These are phyloP conservation scores for Pleurozium schreberi DNA, from an alignment of 225 moss, liverwort and hornwort species.

Conservation along the genomic window DNA sequence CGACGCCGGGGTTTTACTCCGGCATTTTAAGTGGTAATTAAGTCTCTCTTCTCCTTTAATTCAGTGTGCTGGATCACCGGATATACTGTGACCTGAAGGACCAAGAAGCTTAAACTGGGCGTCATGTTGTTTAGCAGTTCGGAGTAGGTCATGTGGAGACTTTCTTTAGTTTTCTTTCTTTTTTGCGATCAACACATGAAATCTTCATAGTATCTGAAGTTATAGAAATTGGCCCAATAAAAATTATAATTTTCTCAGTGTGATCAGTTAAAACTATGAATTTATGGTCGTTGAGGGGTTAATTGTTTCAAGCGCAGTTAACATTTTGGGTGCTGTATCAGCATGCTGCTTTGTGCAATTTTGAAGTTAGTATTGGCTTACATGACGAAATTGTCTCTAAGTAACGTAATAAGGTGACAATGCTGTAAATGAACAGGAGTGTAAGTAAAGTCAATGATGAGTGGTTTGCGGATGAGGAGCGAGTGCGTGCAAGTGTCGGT, in stretches of 20 bases:
- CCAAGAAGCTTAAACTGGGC: neutral
- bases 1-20: slow-evolving; percentile 81
- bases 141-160: neutral
- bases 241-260: neutral
- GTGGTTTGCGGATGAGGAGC: slow-evolving; percentile 93
- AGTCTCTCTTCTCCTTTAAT: neutral
- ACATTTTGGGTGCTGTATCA: neutral
- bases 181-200: neutral
- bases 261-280: neutral
- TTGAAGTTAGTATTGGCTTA: neutral
- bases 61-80: neutral
- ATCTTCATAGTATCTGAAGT: neutral
- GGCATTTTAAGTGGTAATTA: slow-evolving; percentile 73
- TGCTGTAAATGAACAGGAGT: slow-evolving; percentile 36
- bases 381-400: neutral
- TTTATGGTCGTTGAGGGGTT: neutral
- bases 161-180: neutral
- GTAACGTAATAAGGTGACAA: neutral
- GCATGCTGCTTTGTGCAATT: neutral
- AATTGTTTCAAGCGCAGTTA: neutral
- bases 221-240: neutral
- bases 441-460: slow-evolving; percentile 96
- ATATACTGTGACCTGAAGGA: neutral
- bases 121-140: neutral
- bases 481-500: slow-evolving; percentile 71